Evolutionary conservation across 2,329 filamentous ascomycete genomes (phyloP).

Genomic region (Teratosphaeria epicoccoides): DNA sequence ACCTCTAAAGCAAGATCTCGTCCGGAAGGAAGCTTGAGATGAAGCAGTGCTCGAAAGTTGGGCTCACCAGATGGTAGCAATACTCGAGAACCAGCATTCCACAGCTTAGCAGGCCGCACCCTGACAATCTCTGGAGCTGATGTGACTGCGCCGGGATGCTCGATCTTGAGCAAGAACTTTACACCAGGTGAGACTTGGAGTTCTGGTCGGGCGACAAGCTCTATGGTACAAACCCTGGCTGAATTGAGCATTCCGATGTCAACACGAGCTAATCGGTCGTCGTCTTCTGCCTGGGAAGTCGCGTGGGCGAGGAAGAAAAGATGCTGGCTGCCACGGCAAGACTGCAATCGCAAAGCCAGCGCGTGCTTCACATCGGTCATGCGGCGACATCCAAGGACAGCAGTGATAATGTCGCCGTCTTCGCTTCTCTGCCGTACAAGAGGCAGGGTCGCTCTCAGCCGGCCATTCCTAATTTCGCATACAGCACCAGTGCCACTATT

Average conservation of each 20-base stretch:
- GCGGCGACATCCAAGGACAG: background rate
- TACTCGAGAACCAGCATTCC: background rate
- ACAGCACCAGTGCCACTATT: background rate
- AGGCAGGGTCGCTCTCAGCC: conserved; percentile 1
- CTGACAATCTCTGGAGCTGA: background rate
- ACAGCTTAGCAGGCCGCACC: background rate
- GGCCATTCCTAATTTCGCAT: background rate
- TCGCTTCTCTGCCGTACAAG: background rate
- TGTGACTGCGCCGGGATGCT: background rate
- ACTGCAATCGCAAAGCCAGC: background rate
- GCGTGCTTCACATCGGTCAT: background rate
- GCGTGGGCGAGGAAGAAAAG: background rate
- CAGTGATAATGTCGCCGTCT: background rate
- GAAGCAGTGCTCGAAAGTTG: background rate
- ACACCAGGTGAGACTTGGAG: background rate
- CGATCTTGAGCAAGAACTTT: background rate
- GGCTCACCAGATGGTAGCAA: background rate
- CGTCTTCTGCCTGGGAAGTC: background rate
- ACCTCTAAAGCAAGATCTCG: conserved; percentile 1
- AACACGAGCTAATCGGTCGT: background rate
- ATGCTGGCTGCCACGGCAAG: background rate
- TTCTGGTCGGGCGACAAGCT: background rate
- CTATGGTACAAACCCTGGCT: background rate
- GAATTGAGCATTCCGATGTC: background rate
- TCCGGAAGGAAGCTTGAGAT: background rate